phyloP scores from a whole-genome alignment of 305 asterid species.

The Fraxinus xanthoxyloides region DNA sequence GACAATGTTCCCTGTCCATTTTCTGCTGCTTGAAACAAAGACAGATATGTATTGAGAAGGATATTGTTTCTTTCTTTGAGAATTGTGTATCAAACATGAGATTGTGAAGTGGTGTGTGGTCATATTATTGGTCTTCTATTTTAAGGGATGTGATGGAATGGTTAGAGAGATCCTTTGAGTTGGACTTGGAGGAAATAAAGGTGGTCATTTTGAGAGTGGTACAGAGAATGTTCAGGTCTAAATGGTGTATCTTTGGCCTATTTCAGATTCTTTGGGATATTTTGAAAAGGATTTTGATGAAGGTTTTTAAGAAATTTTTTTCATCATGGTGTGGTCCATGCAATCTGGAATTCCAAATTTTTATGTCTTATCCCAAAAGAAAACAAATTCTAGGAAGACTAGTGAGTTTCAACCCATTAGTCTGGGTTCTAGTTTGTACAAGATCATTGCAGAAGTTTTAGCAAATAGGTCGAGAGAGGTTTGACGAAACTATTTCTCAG shows the following conservation, averaged over 20 bases:
- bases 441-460: neutral
- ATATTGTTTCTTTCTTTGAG: neutral
- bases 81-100: neutral
- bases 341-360: neutral
- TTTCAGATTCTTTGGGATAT: neutral
- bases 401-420: neutral
- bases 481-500: neutral
- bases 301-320: neutral
- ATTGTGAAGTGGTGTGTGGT: neutral
- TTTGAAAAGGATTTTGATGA: neutral
- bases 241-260: neutral
- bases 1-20: neutral
- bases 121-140: neutral
- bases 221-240: neutral
- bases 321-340: neutral
- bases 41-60: neutral
- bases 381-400: neutral
- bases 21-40: neutral
- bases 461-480: neutral
- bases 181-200: neutral
- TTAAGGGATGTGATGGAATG: neutral
- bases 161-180: neutral
- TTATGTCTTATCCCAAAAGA: neutral
- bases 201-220: neutral
- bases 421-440: neutral